These are phyloP conservation scores for Ophiostoma australiae DNA, from an alignment of 2,329 filamentous ascomycete genomes.

Conservation along the genomic window DNA sequence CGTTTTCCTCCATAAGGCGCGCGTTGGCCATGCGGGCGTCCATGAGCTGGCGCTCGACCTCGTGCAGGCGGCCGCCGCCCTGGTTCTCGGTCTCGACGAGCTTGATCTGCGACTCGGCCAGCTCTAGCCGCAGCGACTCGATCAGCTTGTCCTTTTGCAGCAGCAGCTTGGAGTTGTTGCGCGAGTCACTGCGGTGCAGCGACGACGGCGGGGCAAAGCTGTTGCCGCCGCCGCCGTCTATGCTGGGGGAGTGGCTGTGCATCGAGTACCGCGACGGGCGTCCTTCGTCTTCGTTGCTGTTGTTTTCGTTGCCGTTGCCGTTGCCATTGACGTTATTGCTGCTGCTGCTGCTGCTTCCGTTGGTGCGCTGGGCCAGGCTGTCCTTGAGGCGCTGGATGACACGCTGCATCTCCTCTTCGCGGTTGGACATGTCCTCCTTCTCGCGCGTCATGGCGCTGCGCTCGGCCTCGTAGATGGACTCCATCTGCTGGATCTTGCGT, in stretches of 20 bases:
- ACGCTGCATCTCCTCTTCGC: conserved; percentile 84
- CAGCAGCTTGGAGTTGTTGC: conserved; percentile 82
- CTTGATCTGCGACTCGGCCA: conserved; percentile 94
- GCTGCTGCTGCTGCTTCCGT: background rate
- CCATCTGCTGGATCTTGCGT: conserved; percentile 82
- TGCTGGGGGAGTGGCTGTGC: conserved; percentile 56
- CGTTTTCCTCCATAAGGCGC: conserved; percentile 94
- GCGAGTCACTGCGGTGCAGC: conserved; percentile 79
- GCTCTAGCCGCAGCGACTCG: conserved; percentile 81
- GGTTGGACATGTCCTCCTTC: conserved; percentile 78
- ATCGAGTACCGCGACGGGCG: conserved; percentile 50
- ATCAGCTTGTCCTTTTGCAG: conserved; percentile 96
- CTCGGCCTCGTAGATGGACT: conserved; percentile 88
- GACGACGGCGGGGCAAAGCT: conserved; percentile 78
- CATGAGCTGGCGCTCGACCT: conserved; percentile 84
- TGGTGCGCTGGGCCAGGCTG: conserved; percentile 65
- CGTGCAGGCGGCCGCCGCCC: conserved; percentile 78
- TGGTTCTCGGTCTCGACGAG: conserved; percentile 90
- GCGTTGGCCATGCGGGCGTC: conserved; percentile 95
- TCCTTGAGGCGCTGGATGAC: conserved; percentile 92
- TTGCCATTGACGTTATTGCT: background rate
- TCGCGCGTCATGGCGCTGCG: conserved; percentile 82
- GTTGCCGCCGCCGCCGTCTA: conserved; percentile 65
- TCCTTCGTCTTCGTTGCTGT: conserved; percentile 47
- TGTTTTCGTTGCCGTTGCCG: background rate